These are phyloP conservation scores for Phialocephala sp. DNA, from an alignment of 2,329 filamentous ascomycete species.

Conservation along the genomic window DNA sequence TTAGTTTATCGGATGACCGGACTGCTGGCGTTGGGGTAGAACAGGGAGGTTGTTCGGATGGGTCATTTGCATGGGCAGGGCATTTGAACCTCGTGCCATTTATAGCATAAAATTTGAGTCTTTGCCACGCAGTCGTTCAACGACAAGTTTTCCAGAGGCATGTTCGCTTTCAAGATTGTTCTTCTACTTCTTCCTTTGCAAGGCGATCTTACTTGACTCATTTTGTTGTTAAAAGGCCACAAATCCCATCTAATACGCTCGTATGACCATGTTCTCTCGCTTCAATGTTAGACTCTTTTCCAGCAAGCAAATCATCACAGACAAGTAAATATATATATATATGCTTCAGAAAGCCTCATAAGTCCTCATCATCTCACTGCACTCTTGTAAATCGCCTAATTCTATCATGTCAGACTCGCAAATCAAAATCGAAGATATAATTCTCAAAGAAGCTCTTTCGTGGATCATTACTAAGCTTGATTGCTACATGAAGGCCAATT, in stretches of 20 bases:
- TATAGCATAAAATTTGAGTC: slow-evolving; percentile 4
- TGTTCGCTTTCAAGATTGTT: no score
- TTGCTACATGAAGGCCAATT: no score
- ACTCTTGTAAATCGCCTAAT: background rate
- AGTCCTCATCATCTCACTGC: background rate
- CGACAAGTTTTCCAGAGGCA: background rate
- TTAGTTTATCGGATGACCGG: background rate
- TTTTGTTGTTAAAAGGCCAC: no score
- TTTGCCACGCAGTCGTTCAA: background rate
- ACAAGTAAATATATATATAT: background rate
- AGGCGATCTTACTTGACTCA: no score
- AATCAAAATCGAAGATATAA: no score
- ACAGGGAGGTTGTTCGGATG: background rate
- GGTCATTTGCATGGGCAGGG: background rate
- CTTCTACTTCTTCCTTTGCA: no score
- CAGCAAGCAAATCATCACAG: background rate
- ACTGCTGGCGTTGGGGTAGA: slow-evolving; percentile 13
- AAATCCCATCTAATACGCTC: no score
- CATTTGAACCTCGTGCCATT: slow-evolving; percentile 1
- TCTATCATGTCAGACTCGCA: background rate
- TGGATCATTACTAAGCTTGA: no score
- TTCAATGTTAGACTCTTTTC: background rate
- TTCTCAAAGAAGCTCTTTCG: no score
- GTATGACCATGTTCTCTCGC: background rate
- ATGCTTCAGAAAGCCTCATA: background rate